Evolutionary conservation across 805 yeast species (phyloP), one percentile per base, ranked within the genome.

Genomic region (Priceomyces melissophilus): DNA sequence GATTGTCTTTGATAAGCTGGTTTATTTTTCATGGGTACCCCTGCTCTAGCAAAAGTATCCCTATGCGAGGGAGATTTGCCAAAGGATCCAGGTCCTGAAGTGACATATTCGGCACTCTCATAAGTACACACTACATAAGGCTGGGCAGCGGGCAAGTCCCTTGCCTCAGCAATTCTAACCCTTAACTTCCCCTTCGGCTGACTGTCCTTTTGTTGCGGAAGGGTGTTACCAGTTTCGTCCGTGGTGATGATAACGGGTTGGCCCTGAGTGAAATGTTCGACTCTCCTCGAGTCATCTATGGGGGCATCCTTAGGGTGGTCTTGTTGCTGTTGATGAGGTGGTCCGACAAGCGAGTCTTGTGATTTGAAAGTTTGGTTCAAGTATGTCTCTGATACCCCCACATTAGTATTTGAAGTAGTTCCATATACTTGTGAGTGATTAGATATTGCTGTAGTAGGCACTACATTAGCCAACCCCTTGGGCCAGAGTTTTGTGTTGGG

Each of bases 61-160:
- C 29, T 25, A 10, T 40, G 33, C 14, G 53, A 35, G 6, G 64
- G 67, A 2, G 61, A 55, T 35, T 58, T 61, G 6, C 67, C 63
- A 44, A 53, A 57, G 17, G 76, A 70, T 38, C 75, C 84, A 1
- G 95, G 88, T 3, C 89, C 90, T 46, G 81, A 81, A 17, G 96
- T 82, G 44, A 91, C 89, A 49, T 82, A 86, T 65, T 93, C 98
- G 1, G 95, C 83, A 46, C 91, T 83, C 60, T 88, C 96, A 68
- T 86, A 89, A 9, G 95, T 84, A 62, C 95, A 87, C 29, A 89
- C 96, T 13, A 87, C 96, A 60, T 89, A 84, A 3, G 96, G 96
- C 50, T 78, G 85, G 3, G 91, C 72, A 58, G 55, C 69, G 31
- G 72, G 64, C 47, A 91, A 72, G 50, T 81, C 82, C 43, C 73